A percentile compares a stretch with the other conserved stretches of the same genome.
These are phyloP conservation scores for Penicillium verrucosum DNA, from an alignment of 2,329 filamentous ascomycete species.

Conservation along the genomic window DNA sequence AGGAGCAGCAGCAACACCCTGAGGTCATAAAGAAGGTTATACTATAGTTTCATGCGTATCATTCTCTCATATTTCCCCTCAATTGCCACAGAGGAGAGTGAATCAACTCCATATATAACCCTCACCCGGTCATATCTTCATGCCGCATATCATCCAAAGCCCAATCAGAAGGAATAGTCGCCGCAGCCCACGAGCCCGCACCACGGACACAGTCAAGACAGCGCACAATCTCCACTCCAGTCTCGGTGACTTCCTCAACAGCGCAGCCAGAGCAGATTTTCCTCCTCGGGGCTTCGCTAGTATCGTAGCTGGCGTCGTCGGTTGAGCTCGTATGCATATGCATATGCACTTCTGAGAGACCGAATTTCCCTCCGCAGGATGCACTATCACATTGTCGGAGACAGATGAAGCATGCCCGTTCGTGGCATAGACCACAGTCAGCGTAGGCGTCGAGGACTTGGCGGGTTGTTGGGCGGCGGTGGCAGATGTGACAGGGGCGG, in stretches of 20 bases:
- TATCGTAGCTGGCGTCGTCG: background rate
- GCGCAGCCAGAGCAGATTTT: constrained; percentile 42
- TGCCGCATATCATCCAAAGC: constrained; percentile 16
- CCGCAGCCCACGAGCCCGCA: constrained; percentile 14
- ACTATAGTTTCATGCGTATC: background rate
- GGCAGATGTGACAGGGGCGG: constrained; percentile 43
- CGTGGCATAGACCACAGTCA: constrained; percentile 40
- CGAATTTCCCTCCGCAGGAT: constrained; percentile 24
- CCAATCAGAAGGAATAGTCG: constrained; percentile 11
- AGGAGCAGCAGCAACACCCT: background rate
- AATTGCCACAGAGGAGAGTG: background rate
- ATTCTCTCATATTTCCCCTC: background rate
- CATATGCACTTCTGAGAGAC: background rate
- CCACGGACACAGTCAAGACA: constrained; percentile 38
- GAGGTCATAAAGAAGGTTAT: background rate
- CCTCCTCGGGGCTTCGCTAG: constrained; percentile 11
- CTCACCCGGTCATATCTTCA: constrained; percentile 7
- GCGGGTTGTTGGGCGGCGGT: constrained; percentile 40
- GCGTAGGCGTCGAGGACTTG: constrained; percentile 42
- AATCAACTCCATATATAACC: background rate
- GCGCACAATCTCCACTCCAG: constrained; percentile 35
- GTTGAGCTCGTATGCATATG: background rate
- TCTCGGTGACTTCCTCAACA: constrained; percentile 39
- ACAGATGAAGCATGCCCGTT: constrained; percentile 43
- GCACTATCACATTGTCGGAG: constrained; percentile 38